A percentile compares a stretch with the other conserved stretches of the same genome.
phyloP scores from a whole-genome alignment of 495 filamentous ascomycete genomes.

The Margaritispora aquatica region DNA sequence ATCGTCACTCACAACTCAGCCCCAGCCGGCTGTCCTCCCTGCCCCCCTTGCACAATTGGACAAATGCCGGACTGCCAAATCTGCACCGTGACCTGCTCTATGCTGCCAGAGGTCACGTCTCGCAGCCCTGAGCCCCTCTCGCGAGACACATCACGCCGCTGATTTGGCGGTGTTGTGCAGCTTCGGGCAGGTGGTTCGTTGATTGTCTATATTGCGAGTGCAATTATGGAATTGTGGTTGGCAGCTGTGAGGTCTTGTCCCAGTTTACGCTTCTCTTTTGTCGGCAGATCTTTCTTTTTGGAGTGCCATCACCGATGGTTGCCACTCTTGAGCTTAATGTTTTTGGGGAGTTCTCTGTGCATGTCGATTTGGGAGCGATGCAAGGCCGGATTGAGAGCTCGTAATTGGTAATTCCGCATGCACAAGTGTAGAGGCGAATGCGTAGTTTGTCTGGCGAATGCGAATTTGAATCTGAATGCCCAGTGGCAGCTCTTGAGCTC shows the following conservation, averaged over 20 bases:
- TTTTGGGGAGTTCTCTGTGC: neutral
- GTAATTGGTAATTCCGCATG: slow-evolving; percentile 7
- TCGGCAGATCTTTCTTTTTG: neutral
- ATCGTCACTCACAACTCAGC: no score
- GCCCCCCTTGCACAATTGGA: neutral
- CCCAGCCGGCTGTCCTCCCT: neutral
- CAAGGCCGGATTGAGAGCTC: neutral
- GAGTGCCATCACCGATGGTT: slow-evolving; percentile 1
- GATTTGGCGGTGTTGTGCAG: neutral
- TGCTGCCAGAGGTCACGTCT: neutral
- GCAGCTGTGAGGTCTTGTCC: neutral
- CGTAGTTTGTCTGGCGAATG: neutral
- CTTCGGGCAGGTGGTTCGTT: neutral
- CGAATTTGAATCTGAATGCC: neutral
- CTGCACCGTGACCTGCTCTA: neutral
- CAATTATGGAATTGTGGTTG: neutral
- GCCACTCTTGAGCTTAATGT: slow-evolving; percentile 1
- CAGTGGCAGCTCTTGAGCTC: neutral
- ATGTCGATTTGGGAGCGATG: neutral
- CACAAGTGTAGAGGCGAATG: slow-evolving; percentile 5
- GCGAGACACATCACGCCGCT: neutral
- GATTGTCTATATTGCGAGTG: neutral
- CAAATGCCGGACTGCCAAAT: neutral
- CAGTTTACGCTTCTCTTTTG: neutral
- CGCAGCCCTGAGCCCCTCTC: neutral